phyloP scores from a whole-genome alignment of 2,329 filamentous ascomycete species.

The Cladosporium phlei region DNA sequence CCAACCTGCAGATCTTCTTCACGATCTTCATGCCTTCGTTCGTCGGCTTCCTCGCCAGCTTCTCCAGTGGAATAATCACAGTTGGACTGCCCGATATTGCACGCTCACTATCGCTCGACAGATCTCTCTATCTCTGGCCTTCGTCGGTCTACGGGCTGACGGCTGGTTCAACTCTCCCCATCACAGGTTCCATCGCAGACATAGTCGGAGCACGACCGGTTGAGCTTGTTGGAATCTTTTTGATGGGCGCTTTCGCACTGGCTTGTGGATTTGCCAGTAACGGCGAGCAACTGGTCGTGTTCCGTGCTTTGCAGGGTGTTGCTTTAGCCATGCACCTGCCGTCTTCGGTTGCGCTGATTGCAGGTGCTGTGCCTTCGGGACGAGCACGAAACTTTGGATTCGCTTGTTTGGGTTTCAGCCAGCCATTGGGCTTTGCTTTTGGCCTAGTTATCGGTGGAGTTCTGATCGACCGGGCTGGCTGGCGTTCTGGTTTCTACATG shows the following conservation, averaged over 20 bases:
- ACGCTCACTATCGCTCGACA: conserved; percentile 11
- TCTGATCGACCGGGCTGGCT: conserved; percentile 46
- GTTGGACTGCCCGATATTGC: conserved; percentile 21
- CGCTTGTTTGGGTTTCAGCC: conserved; percentile 46
- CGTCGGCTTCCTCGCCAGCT: conserved; percentile 18
- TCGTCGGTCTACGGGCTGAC: conserved; percentile 37
- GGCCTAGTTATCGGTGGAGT: conserved; percentile 50
- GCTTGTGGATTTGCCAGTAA: conserved; percentile 38
- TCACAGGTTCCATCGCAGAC: conserved; percentile 49
- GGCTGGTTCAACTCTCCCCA: conserved; percentile 46
- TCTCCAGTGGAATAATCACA: conserved; percentile 20
- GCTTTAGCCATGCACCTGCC: conserved; percentile 37
- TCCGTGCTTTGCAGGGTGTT: conserved; percentile 23
- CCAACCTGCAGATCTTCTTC: conserved; percentile 3
- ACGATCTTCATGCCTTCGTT: conserved; percentile 9
- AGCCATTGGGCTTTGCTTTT: conserved; percentile 49
- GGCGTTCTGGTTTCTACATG: conserved; percentile 50
- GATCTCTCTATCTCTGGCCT: conserved; percentile 19
- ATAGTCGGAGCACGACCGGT: conserved; percentile 45
- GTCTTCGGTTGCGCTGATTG: conserved; percentile 47
- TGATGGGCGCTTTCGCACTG: conserved; percentile 42
- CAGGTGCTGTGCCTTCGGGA: conserved; percentile 42
- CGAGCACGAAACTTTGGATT: conserved; percentile 49
- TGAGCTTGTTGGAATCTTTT: conserved; percentile 44
- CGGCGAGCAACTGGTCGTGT: conserved; percentile 24